These are phyloP conservation scores for Aphanocladium album DNA, from an alignment of 2,329 filamentous ascomycete genomes.

Conservation along the genomic window DNA sequence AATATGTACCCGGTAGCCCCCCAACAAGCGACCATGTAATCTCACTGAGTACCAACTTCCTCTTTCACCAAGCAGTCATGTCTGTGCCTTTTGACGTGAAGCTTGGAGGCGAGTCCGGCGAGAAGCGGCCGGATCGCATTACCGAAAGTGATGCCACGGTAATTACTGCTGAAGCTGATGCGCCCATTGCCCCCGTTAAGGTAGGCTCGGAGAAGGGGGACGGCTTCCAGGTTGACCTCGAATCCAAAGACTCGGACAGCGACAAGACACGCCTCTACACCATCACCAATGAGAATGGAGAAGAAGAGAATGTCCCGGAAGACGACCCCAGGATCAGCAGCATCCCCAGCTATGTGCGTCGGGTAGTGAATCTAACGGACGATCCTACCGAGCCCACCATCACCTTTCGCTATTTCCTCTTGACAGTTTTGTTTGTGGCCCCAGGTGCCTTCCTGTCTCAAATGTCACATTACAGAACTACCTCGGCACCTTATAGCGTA, in stretches of 20 bases:
- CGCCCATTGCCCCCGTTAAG: background rate
- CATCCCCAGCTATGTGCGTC: conserved; percentile 50
- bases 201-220: background rate
- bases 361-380: conserved; percentile 52
- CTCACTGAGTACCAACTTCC: background rate
- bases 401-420: conserved; percentile 55
- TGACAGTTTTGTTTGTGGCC: conserved; percentile 49
- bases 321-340: conserved; percentile 48
- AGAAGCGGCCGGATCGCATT: background rate
- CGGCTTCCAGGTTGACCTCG: conserved; percentile 4
- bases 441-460: conserved; percentile 54
- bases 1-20: background rate
- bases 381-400: conserved; percentile 51
- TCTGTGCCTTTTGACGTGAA: background rate
- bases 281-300: conserved; percentile 5
- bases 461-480: conserved; percentile 53
- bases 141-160: conserved; percentile 6
- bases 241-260: conserved; percentile 6
- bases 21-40: background rate
- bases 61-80: background rate
- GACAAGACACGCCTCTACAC: background rate
- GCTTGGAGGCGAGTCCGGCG: background rate
- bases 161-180: conserved; percentile 2
- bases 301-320: conserved; percentile 31
- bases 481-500: conserved; percentile 52